These are phyloP conservation scores for Sesbania bispinosa DNA, from an alignment of 306 rosid genomes.

Conservation along the genomic window DNA sequence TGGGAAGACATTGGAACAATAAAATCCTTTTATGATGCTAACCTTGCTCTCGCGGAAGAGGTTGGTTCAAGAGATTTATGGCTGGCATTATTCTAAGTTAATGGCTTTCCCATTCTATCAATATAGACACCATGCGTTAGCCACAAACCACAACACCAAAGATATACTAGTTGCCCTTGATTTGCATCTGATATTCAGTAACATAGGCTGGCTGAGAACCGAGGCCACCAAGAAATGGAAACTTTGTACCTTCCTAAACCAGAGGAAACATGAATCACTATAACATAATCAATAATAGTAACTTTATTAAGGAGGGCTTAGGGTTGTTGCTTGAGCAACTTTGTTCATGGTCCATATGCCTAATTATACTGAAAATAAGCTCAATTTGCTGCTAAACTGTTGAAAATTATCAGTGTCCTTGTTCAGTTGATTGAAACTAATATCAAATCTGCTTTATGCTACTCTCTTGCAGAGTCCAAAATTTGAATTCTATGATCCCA, in stretches of 20 bases:
- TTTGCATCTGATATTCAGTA: no score
- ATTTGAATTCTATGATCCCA: constrained; percentile 86
- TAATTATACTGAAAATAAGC: no score
- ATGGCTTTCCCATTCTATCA: background rate
- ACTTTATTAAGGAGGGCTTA: no score
- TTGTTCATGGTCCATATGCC: background rate
- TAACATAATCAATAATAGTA: background rate
- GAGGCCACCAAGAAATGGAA: background rate
- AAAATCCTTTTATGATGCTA: constrained; percentile 76
- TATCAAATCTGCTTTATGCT: constrained; percentile 1
- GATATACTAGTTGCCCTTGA: no score
- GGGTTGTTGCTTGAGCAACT: no score
- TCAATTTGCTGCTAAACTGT: no score
- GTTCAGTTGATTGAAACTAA: constrained; percentile 25
- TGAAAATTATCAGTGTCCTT: background rate
- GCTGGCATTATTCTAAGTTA: background rate
- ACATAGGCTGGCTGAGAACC: background rate
- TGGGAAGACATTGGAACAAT: constrained; percentile 98
- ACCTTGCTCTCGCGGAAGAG: constrained; percentile 85
- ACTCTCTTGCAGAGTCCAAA: constrained; percentile 51
- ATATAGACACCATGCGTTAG: background rate
- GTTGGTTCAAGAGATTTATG: constrained; percentile 34
- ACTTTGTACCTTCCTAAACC: background rate
- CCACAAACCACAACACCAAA: no score
- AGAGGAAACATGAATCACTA: background rate